Conservation (phyloP, 345 rosid species). For the Citrus sp. region DNA sequence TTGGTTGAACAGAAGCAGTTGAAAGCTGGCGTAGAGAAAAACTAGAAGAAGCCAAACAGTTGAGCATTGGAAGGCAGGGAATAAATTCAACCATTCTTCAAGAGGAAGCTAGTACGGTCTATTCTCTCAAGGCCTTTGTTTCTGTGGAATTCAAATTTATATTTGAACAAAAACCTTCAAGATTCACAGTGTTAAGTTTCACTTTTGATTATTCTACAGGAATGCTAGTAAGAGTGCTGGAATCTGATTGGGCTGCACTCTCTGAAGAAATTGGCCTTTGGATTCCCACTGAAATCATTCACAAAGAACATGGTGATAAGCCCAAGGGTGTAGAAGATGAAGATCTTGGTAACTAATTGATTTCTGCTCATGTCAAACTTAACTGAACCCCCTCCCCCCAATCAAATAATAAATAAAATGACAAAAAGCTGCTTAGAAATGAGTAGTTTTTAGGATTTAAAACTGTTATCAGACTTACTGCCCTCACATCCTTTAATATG, state of each 20-base stretch:
- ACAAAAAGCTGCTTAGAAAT: neutral
- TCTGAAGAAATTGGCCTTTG: conserved; percentile 87
- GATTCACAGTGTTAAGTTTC: neutral
- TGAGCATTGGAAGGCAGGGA: conserved; percentile 38
- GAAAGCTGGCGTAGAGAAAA: conserved; percentile 91
- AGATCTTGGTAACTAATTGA: conserved; percentile 57
- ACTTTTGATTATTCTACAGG: conserved; percentile 32
- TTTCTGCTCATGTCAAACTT: neutral
- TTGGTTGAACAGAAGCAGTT: conserved; percentile 60
- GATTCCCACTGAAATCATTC: conserved; percentile 66
- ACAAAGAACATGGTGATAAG: conserved; percentile 82
- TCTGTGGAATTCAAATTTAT: conserved; percentile 1
- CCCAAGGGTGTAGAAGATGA: conserved; percentile 81
- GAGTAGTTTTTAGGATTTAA: neutral
- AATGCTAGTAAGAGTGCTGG: conserved; percentile 67
- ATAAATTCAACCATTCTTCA: conserved; percentile 43
- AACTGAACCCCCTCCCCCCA: neutral
- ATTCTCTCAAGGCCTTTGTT: conserved; percentile 4
- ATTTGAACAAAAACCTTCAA: conserved; percentile 5
- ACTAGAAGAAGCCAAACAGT: conserved; percentile 56
- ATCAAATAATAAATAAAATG: neutral
- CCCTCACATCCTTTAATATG: neutral
- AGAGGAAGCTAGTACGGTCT: conserved; percentile 73
- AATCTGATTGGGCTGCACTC: conserved; percentile 70
- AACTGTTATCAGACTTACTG: neutral